Evolutionary conservation across 345 rosid species (phyloP).

Genomic region (Aquilaria malaccensis): DNA sequence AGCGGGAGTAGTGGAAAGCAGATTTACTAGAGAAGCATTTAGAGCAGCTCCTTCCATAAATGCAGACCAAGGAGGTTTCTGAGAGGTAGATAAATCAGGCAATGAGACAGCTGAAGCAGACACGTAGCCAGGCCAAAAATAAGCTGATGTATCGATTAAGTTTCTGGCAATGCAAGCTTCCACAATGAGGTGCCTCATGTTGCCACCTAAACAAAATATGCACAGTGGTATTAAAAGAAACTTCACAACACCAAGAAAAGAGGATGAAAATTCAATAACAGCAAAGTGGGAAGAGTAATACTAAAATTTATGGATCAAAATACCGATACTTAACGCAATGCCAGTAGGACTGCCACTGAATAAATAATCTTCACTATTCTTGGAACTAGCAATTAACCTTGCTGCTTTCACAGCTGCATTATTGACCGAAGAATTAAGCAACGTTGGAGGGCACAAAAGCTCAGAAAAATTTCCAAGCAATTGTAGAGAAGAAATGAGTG

Average conservation of each 20-base stretch:
- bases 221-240: background rate
- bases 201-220: conserved; percentile 35
- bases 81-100: conserved; percentile 28
- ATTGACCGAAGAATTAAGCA: conserved; percentile 39
- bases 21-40: conserved; percentile 33
- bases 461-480: conserved; percentile 47
- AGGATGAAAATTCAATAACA: background rate
- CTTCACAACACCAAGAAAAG: background rate
- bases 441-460: conserved; percentile 48
- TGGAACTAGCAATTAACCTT: conserved; percentile 27
- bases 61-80: conserved; percentile 45
- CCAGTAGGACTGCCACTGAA: conserved; percentile 18
- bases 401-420: conserved; percentile 49
- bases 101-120: conserved; percentile 27
- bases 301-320: conserved; percentile 1
- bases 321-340: conserved; percentile 30
- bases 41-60: conserved; percentile 55
- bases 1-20: conserved; percentile 44
- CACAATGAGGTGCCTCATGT: conserved; percentile 63
- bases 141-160: conserved; percentile 49
- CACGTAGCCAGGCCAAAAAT: conserved; percentile 58
- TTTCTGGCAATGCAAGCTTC: conserved; percentile 72
- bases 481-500: conserved; percentile 44
- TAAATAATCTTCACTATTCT: conserved; percentile 19
- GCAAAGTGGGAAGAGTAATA: background rate